A percentile compares a stretch with the other conserved stretches of the same genome.
Conservation (phyloP, 371 early-diverging fungal species). For the Conidiobolus incongruus region DNA sequence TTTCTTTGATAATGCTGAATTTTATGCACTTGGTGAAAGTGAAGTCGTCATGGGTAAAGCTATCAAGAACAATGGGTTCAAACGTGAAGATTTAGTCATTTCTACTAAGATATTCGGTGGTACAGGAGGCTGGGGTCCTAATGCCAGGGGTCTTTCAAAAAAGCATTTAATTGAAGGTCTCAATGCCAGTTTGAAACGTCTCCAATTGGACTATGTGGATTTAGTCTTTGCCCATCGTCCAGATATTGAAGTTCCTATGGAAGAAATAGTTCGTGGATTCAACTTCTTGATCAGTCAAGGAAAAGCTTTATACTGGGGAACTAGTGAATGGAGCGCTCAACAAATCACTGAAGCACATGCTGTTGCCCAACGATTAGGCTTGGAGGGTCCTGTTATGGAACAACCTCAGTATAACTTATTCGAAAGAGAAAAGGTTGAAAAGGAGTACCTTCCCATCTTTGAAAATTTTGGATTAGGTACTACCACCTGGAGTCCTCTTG, state of each 20-base stretch:
- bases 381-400: too few relatives aligned
- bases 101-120: slow-evolving; percentile 74
- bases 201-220: slow-evolving; percentile 61
- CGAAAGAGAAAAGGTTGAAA: too few relatives aligned
- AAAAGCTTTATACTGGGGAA: slow-evolving; percentile 60
- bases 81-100: slow-evolving; percentile 52
- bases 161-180: slow-evolving; percentile 74
- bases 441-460: too few relatives aligned
- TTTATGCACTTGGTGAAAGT: too few relatives aligned
- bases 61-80: slow-evolving; percentile 39
- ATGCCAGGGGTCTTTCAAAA: slow-evolving; percentile 60
- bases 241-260: slow-evolving; percentile 43
- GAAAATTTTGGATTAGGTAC: too few relatives aligned
- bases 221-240: slow-evolving; percentile 67
- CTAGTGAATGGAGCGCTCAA: slow-evolving; percentile 66
- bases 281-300: slow-evolving; percentile 65
- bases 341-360: slow-evolving; percentile 57
- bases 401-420: too few relatives aligned
- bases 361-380: slow-evolving; percentile 37
- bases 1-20: too few relatives aligned
- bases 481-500: slow-evolving; percentile 64
- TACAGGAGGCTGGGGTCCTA: slow-evolving; percentile 37
- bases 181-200: slow-evolving; percentile 41
- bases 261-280: slow-evolving; percentile 70
- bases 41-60: too few relatives aligned